Base-by-base conservation (phyloP, 805 yeast genomes). In the Metschnikowia arizonensis region DNA sequence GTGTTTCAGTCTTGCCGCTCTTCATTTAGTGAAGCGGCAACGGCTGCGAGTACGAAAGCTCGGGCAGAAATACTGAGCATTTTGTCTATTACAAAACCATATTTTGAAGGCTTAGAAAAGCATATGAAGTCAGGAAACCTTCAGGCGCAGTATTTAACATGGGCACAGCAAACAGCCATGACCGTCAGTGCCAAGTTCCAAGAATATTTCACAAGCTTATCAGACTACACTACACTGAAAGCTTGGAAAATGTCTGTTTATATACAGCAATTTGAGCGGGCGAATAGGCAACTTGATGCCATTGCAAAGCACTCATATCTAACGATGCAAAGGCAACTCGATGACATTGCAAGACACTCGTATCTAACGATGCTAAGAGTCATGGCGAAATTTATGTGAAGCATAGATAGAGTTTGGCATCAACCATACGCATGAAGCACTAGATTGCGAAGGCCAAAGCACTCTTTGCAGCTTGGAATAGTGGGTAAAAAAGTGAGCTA, bases 301-400 rank as follows among this genome's bases (percentile, higher is more conserved):
- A 21, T 30, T 15, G 42, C 42, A 11, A 30, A 9, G 34, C 28
- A 30, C 28, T 39, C 34, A 11, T 39, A 30, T 12, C 12, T 39
- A 21, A 30, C 29, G 19, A 14, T 37, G 14, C 42, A 39, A 15
- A 21, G 21, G 28, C 28, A 19, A 21, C 21, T 39, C 14, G 42
- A 39, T 30, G 26, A n/a, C 18, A 21, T 30, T 15, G 42, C 42
- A 11, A 30, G n/a, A 29, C 28, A 30, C 28, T 39, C 34, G 14
- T 39, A 30, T 12, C 12, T 39, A 21, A 30, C 29, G 19, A 14
- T 37, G 31, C 12, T 18, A n/a, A 28, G 17, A 18, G 14, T 28
- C 10, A n/a, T 28, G 18, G 18, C 32, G 17, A 5, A 18, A n/a
- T 29, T 28, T 28, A 5, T n/a, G 40, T 9, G 12, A 26, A 6